Evolutionary conservation across 106 monocot species (phyloP), one percentile per base, ranked within the genome.

Genomic region (Allium sativum): DNA sequence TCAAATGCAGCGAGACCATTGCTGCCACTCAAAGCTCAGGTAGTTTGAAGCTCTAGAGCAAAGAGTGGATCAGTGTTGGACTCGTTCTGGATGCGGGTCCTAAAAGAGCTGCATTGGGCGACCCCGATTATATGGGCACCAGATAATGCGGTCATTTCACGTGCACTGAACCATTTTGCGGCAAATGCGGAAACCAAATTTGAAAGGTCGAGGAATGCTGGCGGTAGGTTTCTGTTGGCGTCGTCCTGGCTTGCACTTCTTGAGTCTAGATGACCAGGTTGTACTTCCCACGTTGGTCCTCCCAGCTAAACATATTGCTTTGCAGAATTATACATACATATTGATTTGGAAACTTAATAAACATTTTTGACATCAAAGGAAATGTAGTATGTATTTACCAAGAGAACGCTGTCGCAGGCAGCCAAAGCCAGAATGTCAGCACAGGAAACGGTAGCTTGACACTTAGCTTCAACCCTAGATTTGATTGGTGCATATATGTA

Each of bases 121-220:
- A 62, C 57, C 40, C 78, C 78, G 52, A 78, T 69, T 14, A 69
- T 78, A 58, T 78, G 78, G 46, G 43, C 78, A 3, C 78, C 78
- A 20, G 78, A 69, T 45, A 78, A 73, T 21, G 78, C 68, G 8
- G 73, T 69, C 78, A 78, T 73, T 48, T 78, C 78, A 8, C 56
- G 56, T 14, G 78, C 56, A 42, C 20, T 59, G 43, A 78, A 54
- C 18, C 73, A 68, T 21, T 78, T 73, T 21, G 62, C 55, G 0
- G 68, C 48, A 53, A 78, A 78, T 16, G 11, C 9, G 10, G 68
- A 56, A 64, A 74, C 18, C 57, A 78, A 73, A 1, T 18, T 17
- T 7, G 61, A 16, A 40, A 78, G 73, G 44, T 7, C 18, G n/a
- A 58, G 52, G 6, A n/a, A 18, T 4, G 68, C 64, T 0, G 51